phyloP scores from a whole-genome alignment of 306 rosid species.

The Trichosanthes truncata region DNA sequence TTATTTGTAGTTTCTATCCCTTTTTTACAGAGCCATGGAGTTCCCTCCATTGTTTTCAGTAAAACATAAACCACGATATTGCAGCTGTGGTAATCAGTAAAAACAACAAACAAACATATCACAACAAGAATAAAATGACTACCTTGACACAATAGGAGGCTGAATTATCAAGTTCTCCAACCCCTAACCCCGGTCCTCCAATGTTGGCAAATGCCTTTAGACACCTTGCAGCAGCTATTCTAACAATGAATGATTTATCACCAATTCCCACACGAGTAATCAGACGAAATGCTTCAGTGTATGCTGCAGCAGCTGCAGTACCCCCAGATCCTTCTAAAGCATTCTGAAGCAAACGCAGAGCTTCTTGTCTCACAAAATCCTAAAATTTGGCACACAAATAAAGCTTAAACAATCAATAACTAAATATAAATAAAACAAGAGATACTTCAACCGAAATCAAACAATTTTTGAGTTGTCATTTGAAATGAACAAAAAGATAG shows the following conservation, averaged over 20 bases:
- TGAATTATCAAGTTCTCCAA: slow-evolving; percentile 80
- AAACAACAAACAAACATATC: slow-evolving; percentile 8
- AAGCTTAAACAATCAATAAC: neutral
- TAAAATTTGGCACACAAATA: neutral
- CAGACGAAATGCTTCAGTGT: slow-evolving; percentile 81
- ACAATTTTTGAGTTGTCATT: neutral
- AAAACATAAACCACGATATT: neutral
- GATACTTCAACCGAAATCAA: neutral
- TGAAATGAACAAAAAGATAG: neutral
- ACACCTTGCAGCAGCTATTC: slow-evolving; percentile 98
- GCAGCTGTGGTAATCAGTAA: slow-evolving; percentile 5
- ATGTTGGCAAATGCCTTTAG: slow-evolving; percentile 77
- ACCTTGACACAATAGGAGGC: slow-evolving; percentile 87
- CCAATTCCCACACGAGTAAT: slow-evolving; percentile 63
- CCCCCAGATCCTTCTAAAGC: slow-evolving; percentile 96
- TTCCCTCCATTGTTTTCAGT: neutral
- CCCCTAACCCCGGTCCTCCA: slow-evolving; percentile 91
- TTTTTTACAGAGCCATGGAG: neutral
- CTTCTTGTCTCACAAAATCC: slow-evolving; percentile 83
- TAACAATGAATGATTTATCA: slow-evolving; percentile 86
- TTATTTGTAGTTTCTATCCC: neutral
- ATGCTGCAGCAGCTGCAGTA: slow-evolving; percentile 72
- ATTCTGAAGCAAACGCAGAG: slow-evolving; percentile 76
- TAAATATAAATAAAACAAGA: neutral
- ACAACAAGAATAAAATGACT: slow-evolving; percentile 23